Evolutionary conservation across 441 rosid genomes (phyloP).

Genomic region (Arabidopsis lyrata): DNA sequence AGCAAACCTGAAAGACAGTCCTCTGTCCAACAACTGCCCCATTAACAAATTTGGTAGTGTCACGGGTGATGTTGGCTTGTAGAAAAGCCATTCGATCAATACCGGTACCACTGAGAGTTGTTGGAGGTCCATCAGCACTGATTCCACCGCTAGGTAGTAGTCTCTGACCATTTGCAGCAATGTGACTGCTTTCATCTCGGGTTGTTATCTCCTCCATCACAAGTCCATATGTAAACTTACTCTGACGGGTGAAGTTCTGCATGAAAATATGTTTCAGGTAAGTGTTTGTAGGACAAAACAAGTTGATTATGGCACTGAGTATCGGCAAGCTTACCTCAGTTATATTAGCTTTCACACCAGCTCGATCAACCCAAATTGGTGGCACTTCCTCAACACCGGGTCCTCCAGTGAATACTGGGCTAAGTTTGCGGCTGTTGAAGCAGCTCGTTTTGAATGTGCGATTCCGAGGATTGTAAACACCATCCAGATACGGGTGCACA

Average conservation of each 20-base stretch:
- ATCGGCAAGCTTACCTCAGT: conserved; percentile 74
- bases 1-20: conserved; percentile 88
- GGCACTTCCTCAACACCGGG: conserved; percentile 98
- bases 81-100: conserved; percentile 88
- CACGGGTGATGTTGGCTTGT: conserved; percentile 96
- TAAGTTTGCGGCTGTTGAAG: conserved; percentile 93
- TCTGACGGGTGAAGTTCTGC: conserved; percentile 98
- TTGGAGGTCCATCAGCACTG: conserved; percentile 99
- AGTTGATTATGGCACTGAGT: conserved; percentile 17
- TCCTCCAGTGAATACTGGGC: conserved; percentile 99
- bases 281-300: conserved; percentile 1
- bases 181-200: conserved; percentile 94
- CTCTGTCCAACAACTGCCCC: conserved; percentile 97
- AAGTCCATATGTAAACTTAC: conserved; percentile 96
- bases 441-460: conserved; percentile 84
- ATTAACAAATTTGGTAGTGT: conserved; percentile 86
- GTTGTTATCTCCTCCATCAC: conserved; percentile 99
- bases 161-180: conserved; percentile 85
- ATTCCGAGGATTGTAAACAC: conserved; percentile 80
- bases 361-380: conserved; percentile 98
- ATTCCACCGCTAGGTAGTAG: conserved; percentile 95
- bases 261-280: background rate
- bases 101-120: conserved; percentile 98
- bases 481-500: conserved; percentile 95
- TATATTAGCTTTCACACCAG: conserved; percentile 88